Evolutionary conservation across 768 basidiomycete genomes (phyloP).

Genomic region (Suillus sp.): DNA sequence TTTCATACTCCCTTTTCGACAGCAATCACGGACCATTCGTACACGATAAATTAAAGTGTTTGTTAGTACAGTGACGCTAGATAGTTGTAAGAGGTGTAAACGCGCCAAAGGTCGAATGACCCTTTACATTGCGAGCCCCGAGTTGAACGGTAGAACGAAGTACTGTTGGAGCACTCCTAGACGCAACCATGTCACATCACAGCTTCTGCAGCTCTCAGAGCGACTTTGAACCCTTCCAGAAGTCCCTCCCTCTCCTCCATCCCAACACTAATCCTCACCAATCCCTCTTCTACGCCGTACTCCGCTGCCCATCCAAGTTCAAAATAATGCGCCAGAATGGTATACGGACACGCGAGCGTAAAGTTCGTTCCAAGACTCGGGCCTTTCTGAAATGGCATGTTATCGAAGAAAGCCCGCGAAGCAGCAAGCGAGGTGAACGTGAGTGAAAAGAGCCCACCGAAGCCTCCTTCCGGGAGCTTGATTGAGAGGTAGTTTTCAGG

Average conservation of each 20-base stretch:
- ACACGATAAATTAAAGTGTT: not conserved
- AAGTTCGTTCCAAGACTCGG: constrained; percentile 95
- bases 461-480: constrained; percentile 60
- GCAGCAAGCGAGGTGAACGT: constrained; percentile 74
- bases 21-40: not conserved
- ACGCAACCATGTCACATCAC: constrained; percentile 14
- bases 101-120: not conserved
- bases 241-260: constrained; percentile 71
- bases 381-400: constrained; percentile 82
- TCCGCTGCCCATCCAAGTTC: constrained; percentile 91
- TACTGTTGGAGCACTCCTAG: constrained; percentile 9
- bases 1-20: not conserved
- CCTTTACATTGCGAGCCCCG: not conserved
- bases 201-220: constrained; percentile 74
- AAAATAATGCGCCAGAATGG: constrained; percentile 85
- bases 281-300: constrained; percentile 80
- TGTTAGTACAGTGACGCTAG: not conserved
- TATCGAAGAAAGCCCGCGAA: constrained; percentile 82
- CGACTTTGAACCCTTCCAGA: constrained; percentile 57
- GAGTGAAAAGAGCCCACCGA: constrained; percentile 85
- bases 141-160: constrained; percentile 10
- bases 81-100: not conserved
- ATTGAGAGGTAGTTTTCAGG: constrained; percentile 70
- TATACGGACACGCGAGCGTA: constrained; percentile 92
- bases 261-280: constrained; percentile 92